Evolutionary conservation across 1,139 yeast species (phyloP).

Genomic region (Blastobotrys malaysiensis): DNA sequence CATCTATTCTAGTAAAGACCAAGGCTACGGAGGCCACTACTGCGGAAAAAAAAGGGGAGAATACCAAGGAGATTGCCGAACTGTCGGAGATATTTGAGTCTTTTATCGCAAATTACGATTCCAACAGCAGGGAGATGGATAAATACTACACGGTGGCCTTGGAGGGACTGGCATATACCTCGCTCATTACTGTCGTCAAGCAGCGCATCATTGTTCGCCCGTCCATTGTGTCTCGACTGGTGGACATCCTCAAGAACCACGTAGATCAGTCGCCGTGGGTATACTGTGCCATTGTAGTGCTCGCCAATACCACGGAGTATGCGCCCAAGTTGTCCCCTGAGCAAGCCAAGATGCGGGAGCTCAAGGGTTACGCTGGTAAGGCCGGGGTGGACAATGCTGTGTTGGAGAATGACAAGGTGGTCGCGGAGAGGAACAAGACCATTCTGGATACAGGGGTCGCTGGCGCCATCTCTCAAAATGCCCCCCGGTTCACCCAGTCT

Average conservation of each 20-base stretch:
- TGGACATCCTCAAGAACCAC: constrained; percentile 12
- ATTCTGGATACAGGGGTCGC: constrained; percentile 28
- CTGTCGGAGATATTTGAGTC: constrained; percentile 31
- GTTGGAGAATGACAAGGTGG: constrained; percentile 23
- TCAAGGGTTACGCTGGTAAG: constrained; percentile 32
- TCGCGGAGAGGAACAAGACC: constrained; percentile 23
- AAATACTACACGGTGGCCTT: constrained; percentile 27
- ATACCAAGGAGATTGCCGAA: constrained; percentile 21
- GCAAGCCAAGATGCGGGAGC: constrained; percentile 28
- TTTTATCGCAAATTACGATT: constrained; percentile 16
- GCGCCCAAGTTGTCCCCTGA: constrained; percentile 31
- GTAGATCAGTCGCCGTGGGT: constrained; percentile 23
- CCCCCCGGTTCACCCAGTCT: constrained; percentile 27
- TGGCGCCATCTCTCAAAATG: constrained; percentile 24
- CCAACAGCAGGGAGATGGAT: constrained; percentile 5
- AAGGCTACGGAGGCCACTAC: constrained; percentile 25
- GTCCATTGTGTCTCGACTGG: constrained; percentile 20
- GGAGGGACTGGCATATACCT: constrained; percentile 38
- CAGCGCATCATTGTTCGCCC: constrained; percentile 21
- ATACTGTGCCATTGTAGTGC: constrained; percentile 31
- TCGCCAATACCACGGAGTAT: constrained; percentile 31
- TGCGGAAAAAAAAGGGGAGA: constrained; percentile 20
- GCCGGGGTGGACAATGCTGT: constrained; percentile 16
- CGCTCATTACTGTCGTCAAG: constrained; percentile 30
- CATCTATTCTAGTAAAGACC: constrained; percentile 33